Conservation (phyloP, 495 filamentous ascomycete genomes). For the Coniosporium apollinis region DNA sequence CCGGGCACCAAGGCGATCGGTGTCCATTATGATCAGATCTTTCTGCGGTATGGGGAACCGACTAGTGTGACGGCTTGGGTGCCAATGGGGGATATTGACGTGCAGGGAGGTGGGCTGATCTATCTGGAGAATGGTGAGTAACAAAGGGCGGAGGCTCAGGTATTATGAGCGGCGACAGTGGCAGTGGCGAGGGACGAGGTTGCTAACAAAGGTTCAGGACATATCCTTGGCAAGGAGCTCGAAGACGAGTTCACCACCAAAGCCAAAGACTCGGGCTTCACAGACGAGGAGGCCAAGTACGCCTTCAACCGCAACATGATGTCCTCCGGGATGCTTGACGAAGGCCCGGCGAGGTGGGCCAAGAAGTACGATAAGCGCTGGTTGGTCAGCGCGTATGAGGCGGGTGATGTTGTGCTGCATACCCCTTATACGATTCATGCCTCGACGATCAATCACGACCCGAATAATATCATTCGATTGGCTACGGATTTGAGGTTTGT, state of each 20-base stretch:
- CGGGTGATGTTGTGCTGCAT: conserved; percentile 18
- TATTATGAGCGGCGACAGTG: not conserved
- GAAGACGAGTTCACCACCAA: conserved; percentile 15
- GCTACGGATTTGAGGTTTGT: conserved; percentile 15
- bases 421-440: conserved; percentile 15
- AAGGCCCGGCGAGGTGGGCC: conserved; percentile 11
- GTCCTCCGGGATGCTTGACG: conserved; percentile 14
- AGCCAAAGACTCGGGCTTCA: conserved; percentile 11
- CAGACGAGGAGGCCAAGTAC: conserved; percentile 13
- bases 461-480: conserved; percentile 12
- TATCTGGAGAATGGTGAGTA: conserved; percentile 35
- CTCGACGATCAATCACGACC: conserved; percentile 13
- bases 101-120: conserved; percentile 43
- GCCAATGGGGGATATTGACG: conserved; percentile 41
- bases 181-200: not conserved
- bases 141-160: no score
- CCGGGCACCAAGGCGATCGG: conserved; percentile 42
- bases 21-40: conserved; percentile 52
- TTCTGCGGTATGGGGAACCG: conserved; percentile 40
- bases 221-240: conserved; percentile 12
- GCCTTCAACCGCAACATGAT: conserved; percentile 21
- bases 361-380: conserved; percentile 11
- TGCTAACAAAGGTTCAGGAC: no score
- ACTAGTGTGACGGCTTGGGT: conserved; percentile 47
- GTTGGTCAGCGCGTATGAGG: conserved; percentile 16